Percentiles rank a stretch among this genome's conserved stretches.
These are phyloP conservation scores for Dipodascopsis uninucleata DNA, from an alignment of 805 yeast genomes.

Conservation along the genomic window DNA sequence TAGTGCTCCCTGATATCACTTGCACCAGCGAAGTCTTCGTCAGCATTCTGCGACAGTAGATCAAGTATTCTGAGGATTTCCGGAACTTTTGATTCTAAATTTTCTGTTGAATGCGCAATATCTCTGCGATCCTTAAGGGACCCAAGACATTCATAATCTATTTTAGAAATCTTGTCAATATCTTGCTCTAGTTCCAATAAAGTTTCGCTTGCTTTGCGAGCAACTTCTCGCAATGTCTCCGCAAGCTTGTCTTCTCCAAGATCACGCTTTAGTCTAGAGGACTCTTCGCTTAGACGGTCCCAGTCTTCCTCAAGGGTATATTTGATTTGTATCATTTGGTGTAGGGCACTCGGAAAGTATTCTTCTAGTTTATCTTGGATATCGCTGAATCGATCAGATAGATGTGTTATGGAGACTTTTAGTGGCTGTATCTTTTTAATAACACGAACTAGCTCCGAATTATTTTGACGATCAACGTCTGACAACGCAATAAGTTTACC, in stretches of 20 bases:
- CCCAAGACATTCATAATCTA: too few species aligned
- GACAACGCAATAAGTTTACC: constrained; percentile 13
- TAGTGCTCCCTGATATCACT: constrained; percentile 9
- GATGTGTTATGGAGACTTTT: constrained; percentile 11
- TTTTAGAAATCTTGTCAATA: too few species aligned
- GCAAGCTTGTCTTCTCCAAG: constrained; percentile 27
- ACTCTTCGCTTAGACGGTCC: constrained; percentile 10
- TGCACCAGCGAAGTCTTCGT: constrained; percentile 8
- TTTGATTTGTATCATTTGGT: constrained; percentile 3
- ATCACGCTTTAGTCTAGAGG: constrained; percentile 1
- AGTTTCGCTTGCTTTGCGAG: too few species aligned
- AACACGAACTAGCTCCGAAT: constrained; percentile 6
- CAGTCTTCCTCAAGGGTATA: constrained; percentile 5
- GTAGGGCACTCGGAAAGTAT: constrained; percentile 3
- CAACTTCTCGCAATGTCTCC: too few species aligned
- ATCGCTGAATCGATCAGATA: constrained; percentile 9
- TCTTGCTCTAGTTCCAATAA: too few species aligned
- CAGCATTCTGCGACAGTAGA: constrained; percentile 10
- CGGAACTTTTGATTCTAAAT: too few species aligned
- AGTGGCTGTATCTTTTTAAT: constrained; percentile 18
- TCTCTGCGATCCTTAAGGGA: too few species aligned
- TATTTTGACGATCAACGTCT: not conserved
- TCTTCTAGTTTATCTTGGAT: constrained; percentile 3
- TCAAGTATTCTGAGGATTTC: constrained; percentile 11
- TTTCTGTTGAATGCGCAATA: too few species aligned